Conservation (phyloP, 1,284 basidiomycete genomes). For the Cerrena zonata region DNA sequence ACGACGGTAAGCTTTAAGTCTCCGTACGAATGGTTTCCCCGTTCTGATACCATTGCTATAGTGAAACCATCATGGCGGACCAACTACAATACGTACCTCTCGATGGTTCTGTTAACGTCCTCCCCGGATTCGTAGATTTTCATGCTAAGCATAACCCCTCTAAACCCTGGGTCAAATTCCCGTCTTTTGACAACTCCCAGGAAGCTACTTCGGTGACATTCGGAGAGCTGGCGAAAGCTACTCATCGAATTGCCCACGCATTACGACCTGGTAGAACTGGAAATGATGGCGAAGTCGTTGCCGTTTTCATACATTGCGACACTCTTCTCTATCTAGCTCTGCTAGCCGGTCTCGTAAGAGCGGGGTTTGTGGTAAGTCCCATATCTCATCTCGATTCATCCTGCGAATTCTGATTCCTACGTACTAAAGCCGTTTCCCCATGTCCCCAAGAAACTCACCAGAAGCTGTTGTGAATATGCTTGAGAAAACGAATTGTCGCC, state of each 20-base stretch:
- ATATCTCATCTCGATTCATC: neutral
- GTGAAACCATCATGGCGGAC: neutral
- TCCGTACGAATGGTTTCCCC: too few relatives aligned
- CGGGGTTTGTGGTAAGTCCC: slow-evolving; percentile 24
- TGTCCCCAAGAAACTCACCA: slow-evolving; percentile 12
- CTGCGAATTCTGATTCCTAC: neutral
- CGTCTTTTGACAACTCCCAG: neutral
- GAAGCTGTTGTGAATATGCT: slow-evolving; percentile 9
- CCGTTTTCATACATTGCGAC: slow-evolving; percentile 27
- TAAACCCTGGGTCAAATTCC: slow-evolving; percentile 16
- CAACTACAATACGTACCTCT: slow-evolving; percentile 8
- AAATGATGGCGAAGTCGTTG: slow-evolving; percentile 25
- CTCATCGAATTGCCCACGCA: slow-evolving; percentile 29
- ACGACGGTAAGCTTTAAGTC: too few relatives aligned
- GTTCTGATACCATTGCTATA: too few relatives aligned
- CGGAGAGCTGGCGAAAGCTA: slow-evolving; percentile 21
- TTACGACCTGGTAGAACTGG: slow-evolving; percentile 22
- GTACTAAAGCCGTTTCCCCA: slow-evolving; percentile 24
- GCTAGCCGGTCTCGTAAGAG: slow-evolving; percentile 24
- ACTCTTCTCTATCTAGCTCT: slow-evolving; percentile 27
- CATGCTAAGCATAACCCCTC: slow-evolving; percentile 29
- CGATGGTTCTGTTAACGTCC: slow-evolving; percentile 11
- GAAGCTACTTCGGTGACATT: slow-evolving; percentile 10
- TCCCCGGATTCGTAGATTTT: slow-evolving; percentile 26
- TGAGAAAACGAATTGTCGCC: slow-evolving; percentile 9